phyloP scores from a whole-genome alignment of 331 rosid genomes.

The Telfairia occidentalis region DNA sequence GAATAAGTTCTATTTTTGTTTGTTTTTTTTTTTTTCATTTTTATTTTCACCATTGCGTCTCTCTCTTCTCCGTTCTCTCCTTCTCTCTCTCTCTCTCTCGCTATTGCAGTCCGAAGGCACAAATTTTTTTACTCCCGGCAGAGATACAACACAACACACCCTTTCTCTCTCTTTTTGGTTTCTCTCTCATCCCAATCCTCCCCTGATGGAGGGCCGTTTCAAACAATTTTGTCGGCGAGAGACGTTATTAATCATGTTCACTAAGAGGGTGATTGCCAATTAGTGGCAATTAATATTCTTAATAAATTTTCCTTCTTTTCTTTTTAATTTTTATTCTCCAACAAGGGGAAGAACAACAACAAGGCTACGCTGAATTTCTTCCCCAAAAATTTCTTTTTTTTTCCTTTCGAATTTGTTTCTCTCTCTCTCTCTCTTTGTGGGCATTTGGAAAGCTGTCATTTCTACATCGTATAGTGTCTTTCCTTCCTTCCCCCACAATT shows the following conservation, averaged over 20 bases:
- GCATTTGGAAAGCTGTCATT: slow-evolving; percentile 40
- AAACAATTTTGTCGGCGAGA: slow-evolving; percentile 73
- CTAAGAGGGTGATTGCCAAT: slow-evolving; percentile 25
- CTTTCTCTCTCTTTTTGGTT: background rate
- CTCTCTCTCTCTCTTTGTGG: background rate
- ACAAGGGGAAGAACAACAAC: background rate
- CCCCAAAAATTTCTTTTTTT: background rate
- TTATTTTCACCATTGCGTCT: no score
- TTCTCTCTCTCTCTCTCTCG: background rate
- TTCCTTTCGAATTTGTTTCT: background rate
- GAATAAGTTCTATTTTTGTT: no score
- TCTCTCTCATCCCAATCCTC: slow-evolving; percentile 14
- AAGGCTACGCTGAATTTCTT: background rate
- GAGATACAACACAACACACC: background rate
- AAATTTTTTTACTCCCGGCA: background rate
- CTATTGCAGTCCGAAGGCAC: background rate
- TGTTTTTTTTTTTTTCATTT: no score
- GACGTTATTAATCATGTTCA: slow-evolving; percentile 60
- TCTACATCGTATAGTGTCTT: background rate
- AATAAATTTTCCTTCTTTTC: background rate
- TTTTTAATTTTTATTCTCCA: background rate
- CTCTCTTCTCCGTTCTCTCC: no score
- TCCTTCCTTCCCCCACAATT: background rate
- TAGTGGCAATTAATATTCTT: slow-evolving; percentile 26
- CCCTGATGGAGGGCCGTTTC: slow-evolving; percentile 57